Evolutionary conservation across 148 eudicot genomes (phyloP), one percentile per base, ranked within the genome.

Genomic region (Pouteria glomerata): DNA sequence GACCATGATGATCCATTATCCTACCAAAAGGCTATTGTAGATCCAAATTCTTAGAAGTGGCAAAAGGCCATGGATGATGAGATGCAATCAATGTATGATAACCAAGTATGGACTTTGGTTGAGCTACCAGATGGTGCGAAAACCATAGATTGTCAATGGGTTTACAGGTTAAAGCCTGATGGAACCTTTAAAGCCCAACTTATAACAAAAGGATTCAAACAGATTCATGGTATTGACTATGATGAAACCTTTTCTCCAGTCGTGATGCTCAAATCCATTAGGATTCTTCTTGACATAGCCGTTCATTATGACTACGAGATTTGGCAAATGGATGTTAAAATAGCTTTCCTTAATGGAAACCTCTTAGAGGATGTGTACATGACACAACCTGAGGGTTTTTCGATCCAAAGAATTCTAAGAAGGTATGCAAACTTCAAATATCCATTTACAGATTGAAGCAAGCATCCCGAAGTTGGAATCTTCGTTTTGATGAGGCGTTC

Each of bases 401-500:
- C 3, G 18, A 11, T 12, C n/a, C n/a, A 2, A 2, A 48, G n/a
- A n/a, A 48, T 11, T 2, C n/a, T n/a, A 4, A n/a, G 3, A 27
- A 57, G 4, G 39, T 31, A 10, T 59, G n/a, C 3, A 18, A 57
- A 26, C 29, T 57, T n/a, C 24, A 57, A 10, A 57, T 2, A 24
- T 57, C 29, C 27, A 57, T 57, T 57, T 57, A 57, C n/a, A 26
- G 29, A 18, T 1, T 57, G 2, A 57, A 57, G 60, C 60, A 57
- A 57, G 60, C 60, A 1, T 57, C 60, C 3, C 26, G 26, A 8
- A 18, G 26, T 57, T 57, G 24, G 60, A 57, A 57, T 57, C 1
- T 29, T 41, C 44, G 24, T 24, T 71, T 71, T 27, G 47, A 71
- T 57, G 53, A 55, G 18, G 16, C 16, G 53, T 39, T 71, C 53